Percentiles rank a stretch among this genome's conserved stretches.
Conservation (phyloP, 1,139 yeast species). For the Saccharomyces hybrid region DNA sequence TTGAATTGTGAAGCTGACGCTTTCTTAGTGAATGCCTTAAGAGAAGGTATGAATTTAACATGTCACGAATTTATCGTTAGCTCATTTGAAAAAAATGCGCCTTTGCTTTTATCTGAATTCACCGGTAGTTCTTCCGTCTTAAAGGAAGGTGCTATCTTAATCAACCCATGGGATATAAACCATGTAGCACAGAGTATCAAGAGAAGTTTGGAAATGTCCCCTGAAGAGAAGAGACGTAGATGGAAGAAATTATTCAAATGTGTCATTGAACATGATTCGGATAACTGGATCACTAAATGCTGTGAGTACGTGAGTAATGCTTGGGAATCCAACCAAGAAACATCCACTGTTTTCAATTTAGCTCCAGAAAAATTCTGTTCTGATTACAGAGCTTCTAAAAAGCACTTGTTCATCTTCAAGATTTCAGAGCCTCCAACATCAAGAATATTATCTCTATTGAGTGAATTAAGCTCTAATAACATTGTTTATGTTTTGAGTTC, state of each 20-base stretch:
- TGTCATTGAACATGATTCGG: slow-evolving; percentile 61
- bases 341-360: slow-evolving; percentile 31
- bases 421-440: slow-evolving; percentile 41
- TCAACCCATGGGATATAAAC: slow-evolving; percentile 82
- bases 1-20: slow-evolving; percentile 74
- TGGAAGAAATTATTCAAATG: slow-evolving; percentile 54
- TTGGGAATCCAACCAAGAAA: slow-evolving; percentile 50
- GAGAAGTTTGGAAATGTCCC: slow-evolving; percentile 52
- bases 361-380: slow-evolving; percentile 36
- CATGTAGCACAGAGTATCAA: slow-evolving; percentile 56
- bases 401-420: slow-evolving; percentile 46
- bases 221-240: slow-evolving; percentile 46
- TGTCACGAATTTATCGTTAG: slow-evolving; percentile 87
- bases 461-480: slow-evolving; percentile 45
- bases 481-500: slow-evolving; percentile 62
- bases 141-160: slow-evolving; percentile 60
- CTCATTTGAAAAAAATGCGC: slow-evolving; percentile 60
- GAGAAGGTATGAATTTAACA: slow-evolving; percentile 92
- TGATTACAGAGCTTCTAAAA: slow-evolving; percentile 30
- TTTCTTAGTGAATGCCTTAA: slow-evolving; percentile 77
- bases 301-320: slow-evolving; percentile 45
- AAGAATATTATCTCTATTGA: slow-evolving; percentile 41
- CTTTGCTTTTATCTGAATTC: slow-evolving; percentile 78
- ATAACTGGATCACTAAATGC: slow-evolving; percentile 60
- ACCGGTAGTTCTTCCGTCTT: slow-evolving; percentile 83